Evolutionary conservation across 257 asterid genomes (phyloP).

Genomic region (Primulina tabacum): DNA sequence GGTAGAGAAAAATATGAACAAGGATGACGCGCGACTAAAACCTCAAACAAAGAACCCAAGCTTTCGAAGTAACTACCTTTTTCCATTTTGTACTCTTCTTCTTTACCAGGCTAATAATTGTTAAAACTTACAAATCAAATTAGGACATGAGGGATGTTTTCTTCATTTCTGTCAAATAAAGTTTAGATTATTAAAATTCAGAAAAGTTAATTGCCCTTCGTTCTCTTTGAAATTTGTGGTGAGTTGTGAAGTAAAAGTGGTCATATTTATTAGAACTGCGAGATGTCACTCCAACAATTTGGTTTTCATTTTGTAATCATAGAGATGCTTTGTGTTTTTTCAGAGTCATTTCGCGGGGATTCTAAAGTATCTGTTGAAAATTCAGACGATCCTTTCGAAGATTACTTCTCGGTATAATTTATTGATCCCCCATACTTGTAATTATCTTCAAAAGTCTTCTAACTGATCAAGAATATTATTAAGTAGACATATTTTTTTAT

Average conservation of each 20-base stretch:
- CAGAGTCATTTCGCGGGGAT: conserved; percentile 39
- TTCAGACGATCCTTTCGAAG: conserved; percentile 49
- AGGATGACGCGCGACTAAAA: conserved; percentile 33
- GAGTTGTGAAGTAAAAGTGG: background rate
- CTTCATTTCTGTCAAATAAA: background rate
- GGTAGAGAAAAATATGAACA: conserved; percentile 38
- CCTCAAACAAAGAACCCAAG: conserved; percentile 28
- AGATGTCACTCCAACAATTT: background rate
- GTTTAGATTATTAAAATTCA: too few species aligned
- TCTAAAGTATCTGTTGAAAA: conserved; percentile 35
- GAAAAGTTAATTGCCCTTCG: background rate
- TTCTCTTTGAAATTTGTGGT: conserved; percentile 11
- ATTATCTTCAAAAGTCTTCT: background rate
- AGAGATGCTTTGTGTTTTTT: conserved; percentile 13
- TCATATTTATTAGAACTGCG: background rate
- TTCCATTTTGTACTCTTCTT: conserved; percentile 27
- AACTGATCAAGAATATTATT: background rate
- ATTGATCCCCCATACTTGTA: background rate
- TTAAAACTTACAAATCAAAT: background rate
- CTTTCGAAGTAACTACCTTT: conserved; percentile 25
- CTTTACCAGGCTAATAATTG: conserved; percentile 46
- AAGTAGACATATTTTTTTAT: conserved; percentile 7
- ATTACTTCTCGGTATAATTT: conserved; percentile 53
- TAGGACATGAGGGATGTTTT: background rate
- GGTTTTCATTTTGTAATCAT: conserved; percentile 4